Base-by-base conservation (phyloP, 2,329 filamentous ascomycete genomes). In the Stachybotrys chlorohalonatus region DNA sequence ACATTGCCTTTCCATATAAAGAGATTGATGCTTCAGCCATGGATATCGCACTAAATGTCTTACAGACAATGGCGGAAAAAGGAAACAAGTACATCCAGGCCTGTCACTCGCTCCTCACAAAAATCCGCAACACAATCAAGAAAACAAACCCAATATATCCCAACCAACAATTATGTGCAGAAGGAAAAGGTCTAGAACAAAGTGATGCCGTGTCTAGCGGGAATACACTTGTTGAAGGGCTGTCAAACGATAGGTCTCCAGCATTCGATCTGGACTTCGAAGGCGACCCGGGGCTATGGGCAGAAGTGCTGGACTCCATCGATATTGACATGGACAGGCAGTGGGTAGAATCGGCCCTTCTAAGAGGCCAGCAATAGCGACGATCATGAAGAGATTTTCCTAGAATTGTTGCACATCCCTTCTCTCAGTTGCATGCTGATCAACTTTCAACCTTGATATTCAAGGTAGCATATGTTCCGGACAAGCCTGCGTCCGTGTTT, bases 1-100 rank as follows among this genome's bases (percentile, higher is more conserved):
- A 78, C 61, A 73, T 75, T 9, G 74, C 78, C 1, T 80, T 82
- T 55, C 78, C 78, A 0, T 62, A 67, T 31, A 72, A 75, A 52
- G 61, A 70, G 7, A 62, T 66, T 24, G 77, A 75, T 59, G 67
- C 65, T 2, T 59, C 64, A 7, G 70, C 75, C 6, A 79, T 79
- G 75, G 71, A 76, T 31, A 67, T 67, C 45, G 70, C 52, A 8
- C 46, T 56, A 2, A 45, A 48, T 30, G 16, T 56, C 3, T 31
- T 56, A 9, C 52, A 49, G 5, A 39, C 42, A 2, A 54, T 56
- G 49, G 52, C 52, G 2, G 52, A 56, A 32, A 48, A 52, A 13
- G 55, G 55, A 5, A 56, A 56, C 49, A 52, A 31, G 6, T 49
- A 56, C 11, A 54, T 56, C 52, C 36, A 49, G 6, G 39, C 55